Conservation (phyloP, 257 asterid genomes). For the Osmanthus fragrans region DNA sequence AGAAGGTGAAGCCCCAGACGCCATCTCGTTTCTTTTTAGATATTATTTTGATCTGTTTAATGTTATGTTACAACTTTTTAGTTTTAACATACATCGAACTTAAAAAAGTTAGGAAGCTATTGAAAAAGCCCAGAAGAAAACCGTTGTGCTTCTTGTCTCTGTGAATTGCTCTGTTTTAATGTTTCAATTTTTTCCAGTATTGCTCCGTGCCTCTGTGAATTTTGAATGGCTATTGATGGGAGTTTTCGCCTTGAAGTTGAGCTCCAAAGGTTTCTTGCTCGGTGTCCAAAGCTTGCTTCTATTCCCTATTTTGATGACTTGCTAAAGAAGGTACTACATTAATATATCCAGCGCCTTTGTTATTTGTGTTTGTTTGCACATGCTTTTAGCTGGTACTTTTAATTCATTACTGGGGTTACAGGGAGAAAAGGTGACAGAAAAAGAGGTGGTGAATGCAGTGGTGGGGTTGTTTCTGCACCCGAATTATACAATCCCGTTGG, state of each 20-base stretch:
- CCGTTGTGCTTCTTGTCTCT: too few relatives aligned
- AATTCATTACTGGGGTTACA: constrained; percentile 22
- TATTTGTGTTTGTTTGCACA: neutral
- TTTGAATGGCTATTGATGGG: constrained; percentile 71
- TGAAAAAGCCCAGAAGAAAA: too few relatives aligned
- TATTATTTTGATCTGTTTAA: too few relatives aligned
- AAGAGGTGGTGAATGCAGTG: constrained; percentile 66
- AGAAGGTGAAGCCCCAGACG: too few relatives aligned
- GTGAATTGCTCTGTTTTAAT: too few relatives aligned
- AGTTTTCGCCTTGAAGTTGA: constrained; percentile 59
- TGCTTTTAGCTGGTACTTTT: constrained; percentile 9
- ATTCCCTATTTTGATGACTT: constrained; percentile 43
- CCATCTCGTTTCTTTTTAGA: too few relatives aligned
- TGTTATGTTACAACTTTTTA: too few relatives aligned
- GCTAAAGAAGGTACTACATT: constrained; percentile 54
- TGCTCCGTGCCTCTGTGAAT: neutral
- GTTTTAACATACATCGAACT: too few relatives aligned
- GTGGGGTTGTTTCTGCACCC: constrained; percentile 81
- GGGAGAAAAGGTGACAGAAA: constrained; percentile 65
- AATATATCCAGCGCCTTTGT: neutral
- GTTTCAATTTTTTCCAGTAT: too few relatives aligned
- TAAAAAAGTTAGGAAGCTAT: too few relatives aligned
- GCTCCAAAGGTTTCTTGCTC: constrained; percentile 59
- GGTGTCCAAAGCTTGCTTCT: constrained; percentile 61
- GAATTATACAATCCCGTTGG: constrained; percentile 68